Percentiles rank a stretch among this genome's conserved stretches.
phyloP scores from a whole-genome alignment of 2,329 filamentous ascomycete genomes.

The Neopestalotiopsis rosae region DNA sequence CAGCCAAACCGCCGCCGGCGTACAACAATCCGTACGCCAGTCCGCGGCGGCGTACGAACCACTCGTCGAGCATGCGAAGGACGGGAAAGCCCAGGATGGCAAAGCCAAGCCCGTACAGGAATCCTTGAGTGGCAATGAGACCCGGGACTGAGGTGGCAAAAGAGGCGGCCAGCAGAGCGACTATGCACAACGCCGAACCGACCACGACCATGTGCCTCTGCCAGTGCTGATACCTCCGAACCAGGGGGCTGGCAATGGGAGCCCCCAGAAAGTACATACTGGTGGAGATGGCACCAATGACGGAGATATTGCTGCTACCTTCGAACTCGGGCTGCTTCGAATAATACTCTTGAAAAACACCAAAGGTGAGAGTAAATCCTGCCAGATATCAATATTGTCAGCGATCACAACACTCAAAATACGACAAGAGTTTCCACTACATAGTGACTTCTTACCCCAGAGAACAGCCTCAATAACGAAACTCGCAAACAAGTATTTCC shows the following conservation, averaged over 20 bases:
- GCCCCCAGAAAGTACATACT: slow-evolving; percentile 64
- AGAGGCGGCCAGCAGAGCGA: slow-evolving; percentile 56
- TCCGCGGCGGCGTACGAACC: slow-evolving; percentile 64
- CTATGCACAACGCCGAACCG: slow-evolving; percentile 53
- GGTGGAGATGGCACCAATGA: slow-evolving; percentile 70
- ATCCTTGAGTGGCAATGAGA: slow-evolving; percentile 65
- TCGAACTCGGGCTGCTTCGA: slow-evolving; percentile 62
- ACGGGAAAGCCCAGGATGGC: slow-evolving; percentile 57
- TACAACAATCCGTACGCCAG: slow-evolving; percentile 70
- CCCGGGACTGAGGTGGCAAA: slow-evolving; percentile 58
- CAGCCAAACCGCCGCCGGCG: slow-evolving; percentile 57
- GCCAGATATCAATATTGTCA: not conserved
- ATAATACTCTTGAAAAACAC: slow-evolving; percentile 75
- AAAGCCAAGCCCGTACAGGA: slow-evolving; percentile 65
- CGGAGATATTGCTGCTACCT: slow-evolving; percentile 58
- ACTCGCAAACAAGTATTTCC: slow-evolving; percentile 1
- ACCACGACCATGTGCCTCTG: slow-evolving; percentile 47
- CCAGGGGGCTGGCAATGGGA: slow-evolving; percentile 53
- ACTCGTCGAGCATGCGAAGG: slow-evolving; percentile 54
- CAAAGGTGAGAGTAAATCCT: slow-evolving; percentile 74
- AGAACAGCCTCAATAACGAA: slow-evolving; percentile 9
- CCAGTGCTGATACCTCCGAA: slow-evolving; percentile 47
- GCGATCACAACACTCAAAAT: not conserved
- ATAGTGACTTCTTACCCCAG: not conserved
- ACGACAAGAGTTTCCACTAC: not conserved